Conservation (phyloP, 2,329 filamentous ascomycete genomes). For the Chaetomium sp. region DNA sequence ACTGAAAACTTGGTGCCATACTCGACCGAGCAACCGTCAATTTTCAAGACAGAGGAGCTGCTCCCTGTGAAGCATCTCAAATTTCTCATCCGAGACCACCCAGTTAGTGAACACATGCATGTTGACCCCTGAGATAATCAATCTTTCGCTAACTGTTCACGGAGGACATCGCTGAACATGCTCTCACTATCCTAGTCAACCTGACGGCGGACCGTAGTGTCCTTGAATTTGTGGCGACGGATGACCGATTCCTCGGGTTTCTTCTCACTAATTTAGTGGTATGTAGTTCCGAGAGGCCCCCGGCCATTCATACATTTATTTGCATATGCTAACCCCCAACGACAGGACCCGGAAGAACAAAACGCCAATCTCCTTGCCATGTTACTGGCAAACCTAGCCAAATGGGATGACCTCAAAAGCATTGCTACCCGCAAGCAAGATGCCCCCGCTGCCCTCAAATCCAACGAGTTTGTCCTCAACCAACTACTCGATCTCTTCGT, state of each 20-base stretch:
- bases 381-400: constrained; percentile 87
- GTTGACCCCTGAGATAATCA: constrained; percentile 11
- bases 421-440: constrained; percentile 63
- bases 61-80: constrained; percentile 82
- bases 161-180: constrained; percentile 87
- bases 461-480: constrained; percentile 70
- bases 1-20: constrained; percentile 83
- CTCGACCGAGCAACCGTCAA: constrained; percentile 60
- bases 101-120: constrained; percentile 43
- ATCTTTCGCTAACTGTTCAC: constrained; percentile 2
- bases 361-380: constrained; percentile 83
- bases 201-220: constrained; percentile 71
- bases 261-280: constrained; percentile 70
- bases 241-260: constrained; percentile 73
- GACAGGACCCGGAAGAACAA: constrained; percentile 57
- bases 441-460: constrained; percentile 62
- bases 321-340: background rate
- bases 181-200: constrained; percentile 84
- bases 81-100: constrained; percentile 75
- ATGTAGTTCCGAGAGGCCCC: constrained; percentile 31
- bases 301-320: constrained; percentile 5
- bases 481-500: constrained; percentile 95
- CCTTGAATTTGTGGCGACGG: constrained; percentile 63
- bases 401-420: constrained; percentile 65
- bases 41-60: constrained; percentile 79